Base-by-base conservation (phyloP, 768 basidiomycete species). In the Tulasnella sp. region DNA sequence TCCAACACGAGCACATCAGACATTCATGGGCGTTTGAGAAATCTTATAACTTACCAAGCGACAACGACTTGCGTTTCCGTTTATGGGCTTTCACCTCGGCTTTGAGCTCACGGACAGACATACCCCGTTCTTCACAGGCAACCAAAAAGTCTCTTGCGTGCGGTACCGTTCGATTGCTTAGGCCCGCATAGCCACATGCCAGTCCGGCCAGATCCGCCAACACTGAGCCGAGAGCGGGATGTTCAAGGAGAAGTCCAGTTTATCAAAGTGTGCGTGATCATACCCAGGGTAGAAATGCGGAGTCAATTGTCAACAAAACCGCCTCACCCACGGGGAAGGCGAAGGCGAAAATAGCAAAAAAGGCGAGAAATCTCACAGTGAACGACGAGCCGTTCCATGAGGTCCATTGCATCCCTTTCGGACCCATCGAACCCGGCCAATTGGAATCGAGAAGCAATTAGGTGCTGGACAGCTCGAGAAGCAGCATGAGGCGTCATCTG, bases 181-280 rank as follows among this genome's bases (percentile, higher is more conserved):
- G 35, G 17, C 34, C 27, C 27, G 59, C 59, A 50, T 61, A 61
- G 7, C 40, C 59, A 21, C 27, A 34, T 4, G 60, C 34, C 9
- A 61, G 19, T 21, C n/a, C 42, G 25, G 62, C 62, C 15, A 61
- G 35, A 35, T 61, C 42, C 6, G 43, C 29, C 23, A 56, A 17
- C 7, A 56, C 54, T 56, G 36, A 9, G 34, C 21, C 27, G 11
- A 35, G 9, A 2, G 21, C 11, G 21, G 21, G 11, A 19, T 32
- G 2, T 14, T 15, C 34, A 4, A 50, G 32, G 49, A 32, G 27
- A 29, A 31, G 49, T 35, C 3, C 17, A 3, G 19, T 45, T 23
- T 21, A 17, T 23, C 11, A 11, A 23, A 23, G 6, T 23, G 15
- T 45, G 14, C 19, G 1, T 23, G 23, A 9, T 49, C 39, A 36